A percentile compares a stretch with the other conserved stretches of the same genome.
phyloP scores from a whole-genome alignment of 2,329 filamentous ascomycete species.

The Graphilbum sp. region DNA sequence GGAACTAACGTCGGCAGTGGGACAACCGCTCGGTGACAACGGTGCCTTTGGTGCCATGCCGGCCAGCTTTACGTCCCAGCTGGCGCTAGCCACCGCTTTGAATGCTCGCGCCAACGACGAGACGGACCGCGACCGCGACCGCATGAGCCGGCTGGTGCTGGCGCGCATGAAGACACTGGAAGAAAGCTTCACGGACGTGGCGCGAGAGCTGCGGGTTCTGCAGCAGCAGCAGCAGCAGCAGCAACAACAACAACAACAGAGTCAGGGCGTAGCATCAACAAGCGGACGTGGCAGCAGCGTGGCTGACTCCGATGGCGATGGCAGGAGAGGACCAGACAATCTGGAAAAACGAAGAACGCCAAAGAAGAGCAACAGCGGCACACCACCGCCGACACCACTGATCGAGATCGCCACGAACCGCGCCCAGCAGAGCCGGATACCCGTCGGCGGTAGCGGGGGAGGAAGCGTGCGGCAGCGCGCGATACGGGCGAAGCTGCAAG shows the following conservation, averaged over 20 bases:
- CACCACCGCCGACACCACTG: neutral
- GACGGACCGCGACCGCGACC: slow-evolving; percentile 37
- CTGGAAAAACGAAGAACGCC: neutral
- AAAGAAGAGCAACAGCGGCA: neutral
- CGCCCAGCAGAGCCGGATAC: neutral
- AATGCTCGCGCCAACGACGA: slow-evolving; percentile 17
- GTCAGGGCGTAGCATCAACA: slow-evolving; percentile 5
- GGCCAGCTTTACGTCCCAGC: slow-evolving; percentile 66
- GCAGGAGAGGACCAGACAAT: neutral
- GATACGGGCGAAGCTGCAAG: neutral
- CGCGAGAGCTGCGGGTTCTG: slow-evolving; percentile 58
- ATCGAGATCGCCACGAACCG: neutral
- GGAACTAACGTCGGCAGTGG: slow-evolving; percentile 30
- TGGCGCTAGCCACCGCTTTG: slow-evolving; percentile 54
- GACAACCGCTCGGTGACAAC: slow-evolving; percentile 19
- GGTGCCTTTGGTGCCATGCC: slow-evolving; percentile 48
- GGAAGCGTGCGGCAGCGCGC: neutral
- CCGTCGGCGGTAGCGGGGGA: neutral
- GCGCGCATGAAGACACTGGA: slow-evolving; percentile 87
- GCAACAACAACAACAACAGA: neutral
- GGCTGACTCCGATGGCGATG: slow-evolving; percentile 18
- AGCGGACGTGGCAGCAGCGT: slow-evolving; percentile 25
- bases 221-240: slow-evolving; percentile 19
- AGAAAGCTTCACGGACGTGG: slow-evolving; percentile 77
- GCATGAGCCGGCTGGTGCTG: slow-evolving; percentile 67